phyloP scores from a whole-genome alignment of 2,329 filamentous ascomycete species.

The Monilinia fructigena region DNA sequence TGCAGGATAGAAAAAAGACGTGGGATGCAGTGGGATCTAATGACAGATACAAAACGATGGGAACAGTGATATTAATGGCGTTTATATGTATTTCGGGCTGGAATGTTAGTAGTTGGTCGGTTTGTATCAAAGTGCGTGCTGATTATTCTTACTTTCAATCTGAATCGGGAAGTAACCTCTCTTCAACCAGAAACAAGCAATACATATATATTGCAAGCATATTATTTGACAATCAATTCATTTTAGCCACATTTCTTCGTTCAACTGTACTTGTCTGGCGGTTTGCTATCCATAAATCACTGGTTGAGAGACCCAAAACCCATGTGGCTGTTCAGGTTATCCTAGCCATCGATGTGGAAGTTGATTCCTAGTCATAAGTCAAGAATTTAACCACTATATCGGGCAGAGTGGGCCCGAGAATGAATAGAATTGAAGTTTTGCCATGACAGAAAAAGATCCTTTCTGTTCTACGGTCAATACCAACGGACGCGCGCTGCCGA shows the following conservation, averaged over 20 bases:
- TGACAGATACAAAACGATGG: not conserved
- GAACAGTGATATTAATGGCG: not conserved
- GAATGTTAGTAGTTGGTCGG: not conserved
- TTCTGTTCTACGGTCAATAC: too few relatives aligned
- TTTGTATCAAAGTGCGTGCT: not conserved
- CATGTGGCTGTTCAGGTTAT: too few relatives aligned
- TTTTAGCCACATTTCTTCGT: not conserved
- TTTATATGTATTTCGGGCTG: not conserved
- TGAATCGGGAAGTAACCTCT: not conserved
- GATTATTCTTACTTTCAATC: not conserved
- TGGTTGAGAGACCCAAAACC: too few relatives aligned
- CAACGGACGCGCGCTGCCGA: too few relatives aligned
- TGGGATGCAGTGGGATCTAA: not conserved
- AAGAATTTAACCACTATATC: too few relatives aligned
- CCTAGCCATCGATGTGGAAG: too few relatives aligned
- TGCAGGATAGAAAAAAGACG: not conserved
- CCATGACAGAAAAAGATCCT: too few relatives aligned
- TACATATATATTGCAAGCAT: not conserved
- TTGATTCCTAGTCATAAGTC: too few relatives aligned
- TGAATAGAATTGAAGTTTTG: too few relatives aligned
- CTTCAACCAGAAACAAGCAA: not conserved
- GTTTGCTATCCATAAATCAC: too few relatives aligned
- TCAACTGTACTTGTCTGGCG: not conserved
- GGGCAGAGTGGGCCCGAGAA: too few relatives aligned
- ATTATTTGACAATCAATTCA: not conserved